Percentiles rank a stretch among this genome's conserved stretches.
phyloP scores from a whole-genome alignment of 164 flowering plant genomes.

The Taxillus chinensis region DNA sequence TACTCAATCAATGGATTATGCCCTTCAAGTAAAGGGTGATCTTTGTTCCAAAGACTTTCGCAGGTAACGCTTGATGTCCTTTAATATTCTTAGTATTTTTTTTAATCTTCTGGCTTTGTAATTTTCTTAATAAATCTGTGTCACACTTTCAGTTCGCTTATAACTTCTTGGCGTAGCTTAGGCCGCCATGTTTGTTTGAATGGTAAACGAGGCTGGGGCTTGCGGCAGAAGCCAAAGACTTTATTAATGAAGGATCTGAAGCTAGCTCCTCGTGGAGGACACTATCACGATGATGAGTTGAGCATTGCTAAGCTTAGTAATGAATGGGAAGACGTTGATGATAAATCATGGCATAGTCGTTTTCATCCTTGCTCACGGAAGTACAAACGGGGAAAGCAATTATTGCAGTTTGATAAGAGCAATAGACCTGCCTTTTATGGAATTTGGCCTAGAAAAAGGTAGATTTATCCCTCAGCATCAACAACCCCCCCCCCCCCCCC shows the following conservation, averaged over 20 bases:
- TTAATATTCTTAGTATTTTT: background rate
- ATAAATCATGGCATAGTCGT: conserved; percentile 14
- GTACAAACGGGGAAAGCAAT: conserved; percentile 34
- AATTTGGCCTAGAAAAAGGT: conserved; percentile 71
- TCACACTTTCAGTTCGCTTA: conserved; percentile 43
- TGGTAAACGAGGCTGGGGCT: conserved; percentile 61
- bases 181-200: conserved; percentile 33
- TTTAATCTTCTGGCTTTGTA: background rate
- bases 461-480: background rate
- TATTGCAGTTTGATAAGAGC: conserved; percentile 87
- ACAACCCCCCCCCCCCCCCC: no score
- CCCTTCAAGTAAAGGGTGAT: conserved; percentile 29
- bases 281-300: conserved; percentile 26
- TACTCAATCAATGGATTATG: conserved; percentile 47
- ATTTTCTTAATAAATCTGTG: background rate
- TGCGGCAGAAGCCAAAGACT: conserved; percentile 64
- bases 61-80: conserved; percentile 28
- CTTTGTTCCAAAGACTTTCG: conserved; percentile 25
- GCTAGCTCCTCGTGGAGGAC: conserved; percentile 33
- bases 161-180: conserved; percentile 47
- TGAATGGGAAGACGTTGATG: conserved; percentile 35
- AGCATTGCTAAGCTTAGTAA: conserved; percentile 33
- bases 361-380: conserved; percentile 15
- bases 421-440: conserved; percentile 96
- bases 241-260: conserved; percentile 64